Evolutionary conservation across 192 early-diverging fungal species (phyloP).

Genomic region (Backusella luteola): DNA sequence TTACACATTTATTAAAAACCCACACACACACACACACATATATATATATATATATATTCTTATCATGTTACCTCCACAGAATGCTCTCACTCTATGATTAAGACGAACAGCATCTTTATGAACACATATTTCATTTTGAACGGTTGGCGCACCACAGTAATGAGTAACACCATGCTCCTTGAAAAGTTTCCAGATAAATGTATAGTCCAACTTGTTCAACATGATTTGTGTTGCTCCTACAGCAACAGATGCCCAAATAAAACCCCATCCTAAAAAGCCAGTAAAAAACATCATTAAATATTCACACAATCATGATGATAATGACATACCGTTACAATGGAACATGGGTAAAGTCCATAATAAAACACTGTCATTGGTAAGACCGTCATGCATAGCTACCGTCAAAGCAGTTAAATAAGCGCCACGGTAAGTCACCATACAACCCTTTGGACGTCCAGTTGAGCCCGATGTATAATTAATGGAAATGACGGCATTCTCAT

Average conservation of each 20-base stretch:
- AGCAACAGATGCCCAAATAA: slow-evolving; percentile 19
- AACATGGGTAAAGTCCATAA: slow-evolving; percentile 59
- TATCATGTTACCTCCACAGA: slow-evolving; percentile 19
- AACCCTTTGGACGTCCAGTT: slow-evolving; percentile 55
- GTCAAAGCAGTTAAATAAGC: slow-evolving; percentile 49
- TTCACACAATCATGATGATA: not conserved
- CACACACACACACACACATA: too few relatives aligned
- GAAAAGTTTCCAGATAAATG: slow-evolving; percentile 50
- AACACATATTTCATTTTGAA: slow-evolving; percentile 53
- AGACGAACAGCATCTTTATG: slow-evolving; percentile 42
- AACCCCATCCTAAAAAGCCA: slow-evolving; percentile 35
- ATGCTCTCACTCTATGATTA: not conserved
- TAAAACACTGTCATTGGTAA: slow-evolving; percentile 47
- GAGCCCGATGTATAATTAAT: slow-evolving; percentile 61
- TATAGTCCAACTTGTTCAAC: slow-evolving; percentile 57
- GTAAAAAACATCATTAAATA: not conserved
- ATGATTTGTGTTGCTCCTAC: slow-evolving; percentile 43
- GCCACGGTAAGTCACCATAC: slow-evolving; percentile 53
- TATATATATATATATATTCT: not conserved
- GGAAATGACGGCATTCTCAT: slow-evolving; percentile 48
- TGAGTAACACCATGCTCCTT: slow-evolving; percentile 49
- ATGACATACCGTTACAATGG: slow-evolving; percentile 47
- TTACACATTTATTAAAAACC: slow-evolving; percentile 28
- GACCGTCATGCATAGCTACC: slow-evolving; percentile 40
- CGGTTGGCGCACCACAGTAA: slow-evolving; percentile 58